Evolutionary conservation across 176 grass and related monocot genomes (phyloP).

Genomic region (Eleusine indica): DNA sequence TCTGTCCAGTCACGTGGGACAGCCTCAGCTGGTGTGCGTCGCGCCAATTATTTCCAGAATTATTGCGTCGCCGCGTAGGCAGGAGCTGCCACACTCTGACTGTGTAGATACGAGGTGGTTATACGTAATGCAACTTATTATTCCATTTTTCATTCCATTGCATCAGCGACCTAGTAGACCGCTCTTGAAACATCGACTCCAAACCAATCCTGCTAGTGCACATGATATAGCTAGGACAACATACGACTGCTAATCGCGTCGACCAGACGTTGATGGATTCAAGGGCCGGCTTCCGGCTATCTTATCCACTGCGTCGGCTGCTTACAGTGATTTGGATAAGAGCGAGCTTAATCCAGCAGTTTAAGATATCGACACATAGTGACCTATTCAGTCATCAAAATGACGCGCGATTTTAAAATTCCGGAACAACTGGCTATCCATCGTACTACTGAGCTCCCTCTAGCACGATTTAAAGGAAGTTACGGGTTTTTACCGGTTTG

Average conservation of each 20-base stretch:
- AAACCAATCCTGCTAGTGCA: neutral
- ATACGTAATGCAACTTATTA: neutral
- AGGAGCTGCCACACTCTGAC: neutral
- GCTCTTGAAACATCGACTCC: neutral
- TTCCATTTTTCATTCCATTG: no score
- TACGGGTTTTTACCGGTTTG: neutral
- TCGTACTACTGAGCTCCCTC: neutral
- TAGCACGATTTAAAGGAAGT: neutral
- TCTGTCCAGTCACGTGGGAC: conserved; percentile 54
- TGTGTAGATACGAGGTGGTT: neutral
- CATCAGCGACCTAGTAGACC: neutral
- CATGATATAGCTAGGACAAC: neutral
- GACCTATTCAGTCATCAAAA: neutral
- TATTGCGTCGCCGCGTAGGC: conserved; percentile 32
- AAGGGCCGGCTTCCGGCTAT: neutral
- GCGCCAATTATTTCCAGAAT: conserved; percentile 44
- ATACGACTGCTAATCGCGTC: neutral
- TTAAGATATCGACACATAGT: neutral
- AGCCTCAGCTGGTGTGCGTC: conserved; percentile 28
- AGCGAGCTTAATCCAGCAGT: neutral
- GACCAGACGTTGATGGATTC: conserved; percentile 21
- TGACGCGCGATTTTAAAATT: neutral
- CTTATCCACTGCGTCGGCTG: conserved; percentile 5
- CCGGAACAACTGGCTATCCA: neutral
- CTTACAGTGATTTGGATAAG: neutral